Evolutionary conservation across 352 stramenopile genomes (phyloP).

Genomic region (Blastocystis sp.): DNA sequence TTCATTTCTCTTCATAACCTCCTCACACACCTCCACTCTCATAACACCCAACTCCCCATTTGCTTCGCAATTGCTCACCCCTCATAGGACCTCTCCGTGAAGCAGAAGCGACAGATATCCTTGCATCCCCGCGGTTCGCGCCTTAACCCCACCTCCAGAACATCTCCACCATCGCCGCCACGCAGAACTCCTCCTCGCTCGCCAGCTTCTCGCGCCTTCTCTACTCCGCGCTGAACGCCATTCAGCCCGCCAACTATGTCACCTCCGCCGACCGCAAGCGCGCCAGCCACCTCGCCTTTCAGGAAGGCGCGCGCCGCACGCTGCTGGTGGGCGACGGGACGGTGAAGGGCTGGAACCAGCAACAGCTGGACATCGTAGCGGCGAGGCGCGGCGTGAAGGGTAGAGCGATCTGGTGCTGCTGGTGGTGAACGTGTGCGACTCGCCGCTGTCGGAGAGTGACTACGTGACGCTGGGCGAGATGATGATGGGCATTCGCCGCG

Average conservation of each 20-base stretch:
- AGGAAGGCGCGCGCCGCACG: slow-evolving; percentile 22
- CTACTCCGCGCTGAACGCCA: slow-evolving; percentile 50
- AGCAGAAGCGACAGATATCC: slow-evolving; percentile 58
- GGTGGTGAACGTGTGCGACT: slow-evolving; percentile 63
- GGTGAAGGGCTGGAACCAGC: slow-evolving; percentile 29
- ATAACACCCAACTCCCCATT: too few relatives aligned
- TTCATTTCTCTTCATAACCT: too few relatives aligned
- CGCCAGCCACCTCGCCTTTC: slow-evolving; percentile 7
- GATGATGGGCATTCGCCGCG: slow-evolving; percentile 51
- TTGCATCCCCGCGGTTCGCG: background rate
- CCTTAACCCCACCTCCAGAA: slow-evolving; percentile 50
- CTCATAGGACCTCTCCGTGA: slow-evolving; percentile 35
- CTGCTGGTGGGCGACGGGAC: slow-evolving; percentile 34
- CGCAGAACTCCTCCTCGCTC: slow-evolving; percentile 48
- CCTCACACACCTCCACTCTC: too few relatives aligned
- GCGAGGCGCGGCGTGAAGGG: background rate
- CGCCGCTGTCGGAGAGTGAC: slow-evolving; percentile 14
- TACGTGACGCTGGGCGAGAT: slow-evolving; percentile 17
- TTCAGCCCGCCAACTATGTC: slow-evolving; percentile 20
- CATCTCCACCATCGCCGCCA: slow-evolving; percentile 35
- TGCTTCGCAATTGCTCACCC: too few relatives aligned
- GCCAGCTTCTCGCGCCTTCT: slow-evolving; percentile 20
- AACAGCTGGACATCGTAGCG: slow-evolving; percentile 3
- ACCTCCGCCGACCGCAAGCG: slow-evolving; percentile 45
- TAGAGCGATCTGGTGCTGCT: slow-evolving; percentile 59